Conservation (phyloP, 108 stramenopile species). For the Nannochloropsis salina region DNA sequence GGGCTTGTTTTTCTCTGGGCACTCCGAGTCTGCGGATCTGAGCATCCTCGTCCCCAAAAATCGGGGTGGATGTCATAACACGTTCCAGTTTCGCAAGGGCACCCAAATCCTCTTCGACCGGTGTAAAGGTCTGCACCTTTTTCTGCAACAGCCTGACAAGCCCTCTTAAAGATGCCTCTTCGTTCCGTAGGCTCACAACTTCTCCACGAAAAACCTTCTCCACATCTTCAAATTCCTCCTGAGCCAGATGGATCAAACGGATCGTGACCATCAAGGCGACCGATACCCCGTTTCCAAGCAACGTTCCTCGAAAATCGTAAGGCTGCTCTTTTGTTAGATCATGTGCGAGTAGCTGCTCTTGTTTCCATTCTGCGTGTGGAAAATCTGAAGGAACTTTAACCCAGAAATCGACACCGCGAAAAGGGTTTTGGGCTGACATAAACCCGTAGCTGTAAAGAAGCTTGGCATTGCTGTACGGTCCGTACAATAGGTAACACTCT, state of each 20-base stretch:
- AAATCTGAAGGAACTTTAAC: conserved; percentile 26
- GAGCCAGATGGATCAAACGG: conserved; percentile 29
- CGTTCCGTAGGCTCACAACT: conserved; percentile 36
- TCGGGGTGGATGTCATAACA: background rate
- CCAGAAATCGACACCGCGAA: conserved; percentile 43
- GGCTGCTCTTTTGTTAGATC: conserved; percentile 30
- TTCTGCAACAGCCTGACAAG: conserved; percentile 19
- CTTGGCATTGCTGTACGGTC: conserved; percentile 42
- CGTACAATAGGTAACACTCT: conserved; percentile 37
- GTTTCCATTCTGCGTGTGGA: conserved; percentile 22
- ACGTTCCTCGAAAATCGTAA: conserved; percentile 37
- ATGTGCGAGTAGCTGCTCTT: conserved; percentile 23
- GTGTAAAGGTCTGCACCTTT: conserved; percentile 18
- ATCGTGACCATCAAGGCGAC: conserved; percentile 31
- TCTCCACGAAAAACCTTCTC: conserved; percentile 32
- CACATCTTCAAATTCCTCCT: conserved; percentile 5
- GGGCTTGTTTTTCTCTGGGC: background rate
- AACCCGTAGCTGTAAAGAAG: conserved; percentile 48
- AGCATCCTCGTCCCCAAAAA: background rate
- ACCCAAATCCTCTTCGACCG: background rate
- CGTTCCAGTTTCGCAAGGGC: background rate
- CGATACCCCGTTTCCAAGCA: conserved; percentile 27
- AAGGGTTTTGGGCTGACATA: conserved; percentile 31
- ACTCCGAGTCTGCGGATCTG: background rate
- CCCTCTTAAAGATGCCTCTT: conserved; percentile 25